phyloP scores from a whole-genome alignment of 75 land plant genomes.

The Picea glauca region DNA sequence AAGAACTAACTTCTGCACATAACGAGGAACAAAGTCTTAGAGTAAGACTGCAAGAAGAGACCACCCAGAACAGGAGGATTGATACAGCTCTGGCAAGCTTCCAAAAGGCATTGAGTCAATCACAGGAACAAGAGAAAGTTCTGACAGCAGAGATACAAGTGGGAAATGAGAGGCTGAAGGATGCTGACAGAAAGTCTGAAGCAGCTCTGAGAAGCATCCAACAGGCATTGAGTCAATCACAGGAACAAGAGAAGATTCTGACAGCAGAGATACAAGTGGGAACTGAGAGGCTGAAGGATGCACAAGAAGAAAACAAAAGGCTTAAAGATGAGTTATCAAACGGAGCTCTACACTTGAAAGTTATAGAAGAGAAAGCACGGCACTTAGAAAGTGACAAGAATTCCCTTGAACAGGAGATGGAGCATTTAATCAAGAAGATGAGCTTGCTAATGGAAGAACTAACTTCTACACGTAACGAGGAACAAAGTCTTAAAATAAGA shows the following conservation, averaged over 20 bases:
- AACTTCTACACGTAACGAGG: constrained; percentile 1
- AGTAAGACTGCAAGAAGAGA: constrained; percentile 7
- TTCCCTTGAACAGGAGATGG: constrained; percentile 1
- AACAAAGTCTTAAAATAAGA: constrained; percentile 5
- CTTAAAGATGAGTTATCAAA: constrained; percentile 8
- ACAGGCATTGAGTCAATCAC: constrained; percentile 3
- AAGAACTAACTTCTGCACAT: constrained; percentile 6
- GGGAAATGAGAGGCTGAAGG: constrained; percentile 4
- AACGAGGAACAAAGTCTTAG: constrained; percentile 7
- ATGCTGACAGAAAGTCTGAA: background rate
- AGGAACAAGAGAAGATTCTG: background rate
- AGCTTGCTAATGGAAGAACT: constrained; percentile 7
- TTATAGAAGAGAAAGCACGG: background rate
- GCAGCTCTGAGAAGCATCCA: constrained; percentile 6
- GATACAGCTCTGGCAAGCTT: background rate
- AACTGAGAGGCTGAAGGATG: constrained; percentile 10
- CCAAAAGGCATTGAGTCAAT: constrained; percentile 4
- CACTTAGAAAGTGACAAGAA: constrained; percentile 6
- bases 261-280: constrained; percentile 8
- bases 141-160: constrained; percentile 4
- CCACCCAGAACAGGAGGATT: background rate
- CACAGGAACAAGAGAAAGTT: background rate
- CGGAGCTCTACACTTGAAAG: constrained; percentile 8
- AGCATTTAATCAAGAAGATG: constrained; percentile 3
- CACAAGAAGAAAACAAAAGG: constrained; percentile 5